Base-by-base conservation (phyloP, 371 early-diverging fungal genomes). In the Mortierella sp. region DNA sequence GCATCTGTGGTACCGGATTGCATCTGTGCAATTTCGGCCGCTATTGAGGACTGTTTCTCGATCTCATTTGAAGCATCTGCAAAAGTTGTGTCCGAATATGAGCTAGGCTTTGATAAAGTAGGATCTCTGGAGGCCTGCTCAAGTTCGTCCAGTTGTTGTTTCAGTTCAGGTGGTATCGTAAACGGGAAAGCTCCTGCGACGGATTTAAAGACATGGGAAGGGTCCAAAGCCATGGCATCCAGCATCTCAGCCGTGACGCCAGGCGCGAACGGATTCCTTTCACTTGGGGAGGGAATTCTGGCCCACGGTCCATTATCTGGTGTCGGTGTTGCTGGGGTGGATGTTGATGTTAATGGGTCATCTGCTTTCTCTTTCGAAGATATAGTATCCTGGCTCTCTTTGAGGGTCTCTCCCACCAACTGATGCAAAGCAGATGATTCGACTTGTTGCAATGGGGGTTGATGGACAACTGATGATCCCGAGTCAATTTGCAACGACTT, bases 161-260 rank as follows among this genome's bases (percentile, higher is more conserved):
- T 50, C 50, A n/a, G 14, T 16, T 50, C n/a, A 4, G 75, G 59
- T 21, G 61, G 60, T 12, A 55, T 60, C 9, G 64, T 25, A 30
- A 70, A 58, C 2, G 74, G 64, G 53, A 57, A 62, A n/a, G 68
- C 58, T 12, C n/a, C 16, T 21, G 60, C 60, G 11, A 66, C 47
- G 9, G 72, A 67, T 46, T 64, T 76, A 65, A 76, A 76, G 37
- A 67, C 58, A 46, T 76, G 76, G n/a, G 64, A 64, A 18, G 77
- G 77, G 23, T 77, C 60, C 47, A 64, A 25, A 4, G 77, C 77
- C 72, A 72, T 77, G n/a, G 77, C 77, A n/a, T 77, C 77, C 3
- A 77, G 59, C 23, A 56, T 68, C 55, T 77, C 57, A 0, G 72
- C 69, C 1, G 68, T 72, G 61, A 77, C 23, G 0, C 77, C 77